Evolutionary conservation across 176 grass and related monocot genomes (phyloP).

Genomic region (Eleusine coracana): DNA sequence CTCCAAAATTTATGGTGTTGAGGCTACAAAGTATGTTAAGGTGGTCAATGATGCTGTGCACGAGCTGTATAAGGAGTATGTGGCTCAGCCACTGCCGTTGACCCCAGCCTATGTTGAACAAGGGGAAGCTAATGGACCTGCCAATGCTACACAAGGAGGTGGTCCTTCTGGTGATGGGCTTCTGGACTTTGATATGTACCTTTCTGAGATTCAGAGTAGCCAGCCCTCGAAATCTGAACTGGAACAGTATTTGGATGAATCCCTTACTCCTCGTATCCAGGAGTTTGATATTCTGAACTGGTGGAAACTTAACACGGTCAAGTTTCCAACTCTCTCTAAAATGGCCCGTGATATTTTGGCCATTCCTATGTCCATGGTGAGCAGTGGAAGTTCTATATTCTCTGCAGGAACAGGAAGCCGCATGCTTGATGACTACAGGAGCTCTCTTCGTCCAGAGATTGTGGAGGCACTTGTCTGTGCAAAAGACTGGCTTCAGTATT

Average conservation of each 20-base stretch:
- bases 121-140: constrained; percentile 43
- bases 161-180: constrained; percentile 51
- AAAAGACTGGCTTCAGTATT: constrained; percentile 78
- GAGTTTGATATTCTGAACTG: constrained; percentile 85
- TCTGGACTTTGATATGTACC: constrained; percentile 81
- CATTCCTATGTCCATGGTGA: constrained; percentile 81
- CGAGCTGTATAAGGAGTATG: constrained; percentile 78
- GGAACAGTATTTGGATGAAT: constrained; percentile 85
- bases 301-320: constrained; percentile 86
- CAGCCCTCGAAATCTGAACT: constrained; percentile 68
- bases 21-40: constrained; percentile 68
- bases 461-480: constrained; percentile 77
- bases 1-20: constrained; percentile 83
- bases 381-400: constrained; percentile 60
- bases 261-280: constrained; percentile 67
- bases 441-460: constrained; percentile 67
- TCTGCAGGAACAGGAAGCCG: constrained; percentile 62
- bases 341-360: constrained; percentile 78
- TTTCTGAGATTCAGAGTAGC: constrained; percentile 72
- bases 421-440: constrained; percentile 83
- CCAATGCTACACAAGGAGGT: constrained; percentile 21
- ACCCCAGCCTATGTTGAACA: constrained; percentile 58
- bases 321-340: constrained; percentile 77
- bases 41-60: constrained; percentile 69
- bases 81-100: constrained; percentile 57